A percentile compares a stretch with the other conserved stretches of the same genome.
These are phyloP conservation scores for Jimgerdemannia lactiflua DNA, from an alignment of 192 early-diverging fungal genomes.

Conservation along the genomic window DNA sequence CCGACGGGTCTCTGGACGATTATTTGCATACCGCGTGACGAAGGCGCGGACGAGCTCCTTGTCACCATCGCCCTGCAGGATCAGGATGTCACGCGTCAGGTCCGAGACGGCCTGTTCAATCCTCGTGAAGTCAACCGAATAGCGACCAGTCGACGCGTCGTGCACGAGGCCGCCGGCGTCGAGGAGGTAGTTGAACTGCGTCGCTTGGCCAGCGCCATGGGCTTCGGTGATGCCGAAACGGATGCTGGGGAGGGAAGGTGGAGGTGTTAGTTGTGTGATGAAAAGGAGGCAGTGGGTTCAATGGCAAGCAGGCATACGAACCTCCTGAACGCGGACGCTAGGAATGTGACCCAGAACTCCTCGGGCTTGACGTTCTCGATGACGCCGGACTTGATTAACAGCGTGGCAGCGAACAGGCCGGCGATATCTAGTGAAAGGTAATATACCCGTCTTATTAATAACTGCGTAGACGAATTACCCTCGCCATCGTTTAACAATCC, in stretches of 20 bases:
- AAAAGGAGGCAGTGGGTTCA: too few relatives aligned
- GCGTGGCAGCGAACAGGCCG: conserved; percentile 56
- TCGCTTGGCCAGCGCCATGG: conserved; percentile 69
- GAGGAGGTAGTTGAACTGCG: conserved; percentile 66
- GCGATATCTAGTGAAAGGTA: conserved; percentile 48
- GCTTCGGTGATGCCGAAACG: conserved; percentile 71
- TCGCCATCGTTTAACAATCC: too few relatives aligned
- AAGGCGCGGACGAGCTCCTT: conserved; percentile 58
- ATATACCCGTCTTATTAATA: too few relatives aligned
- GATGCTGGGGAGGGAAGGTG: conserved; percentile 31
- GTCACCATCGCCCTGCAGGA: conserved; percentile 71
- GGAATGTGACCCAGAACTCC: conserved; percentile 69
- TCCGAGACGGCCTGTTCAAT: conserved; percentile 54
- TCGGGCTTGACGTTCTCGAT: conserved; percentile 54
- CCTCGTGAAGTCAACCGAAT: conserved; percentile 56
- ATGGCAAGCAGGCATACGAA: not conserved
- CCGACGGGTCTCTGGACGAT: conserved; percentile 43
- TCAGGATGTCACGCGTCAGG: conserved; percentile 61
- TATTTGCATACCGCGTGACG: conserved; percentile 47
- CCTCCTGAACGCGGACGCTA: conserved; percentile 65
- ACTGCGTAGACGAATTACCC: not conserved
- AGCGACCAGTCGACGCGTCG: conserved; percentile 33
- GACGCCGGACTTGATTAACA: conserved; percentile 56
- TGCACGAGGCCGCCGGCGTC: conserved; percentile 64
- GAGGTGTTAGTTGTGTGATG: not conserved